Evolutionary conservation across 2,329 filamentous ascomycete genomes (phyloP).

Genomic region (Didymella glomerata): DNA sequence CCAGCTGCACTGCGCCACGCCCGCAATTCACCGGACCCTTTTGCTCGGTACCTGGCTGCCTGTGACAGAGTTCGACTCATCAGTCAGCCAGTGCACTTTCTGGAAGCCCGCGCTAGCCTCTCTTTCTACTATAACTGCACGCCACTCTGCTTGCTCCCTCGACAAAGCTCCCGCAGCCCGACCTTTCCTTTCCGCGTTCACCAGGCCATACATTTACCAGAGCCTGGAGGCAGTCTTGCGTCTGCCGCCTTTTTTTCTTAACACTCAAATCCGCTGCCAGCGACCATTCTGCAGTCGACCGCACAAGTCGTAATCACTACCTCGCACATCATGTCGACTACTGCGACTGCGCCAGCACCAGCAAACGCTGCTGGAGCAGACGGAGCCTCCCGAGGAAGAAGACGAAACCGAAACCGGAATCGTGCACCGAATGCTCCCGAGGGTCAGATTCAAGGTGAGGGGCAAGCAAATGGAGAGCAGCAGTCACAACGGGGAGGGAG

Average conservation of each 20-base stretch:
- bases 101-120: conserved; percentile 15
- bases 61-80: conserved; percentile 26
- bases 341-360: conserved; percentile 26
- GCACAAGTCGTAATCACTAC: conserved; percentile 4
- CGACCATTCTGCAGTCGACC: conserved; percentile 9
- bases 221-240: conserved; percentile 28
- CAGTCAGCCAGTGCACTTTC: conserved; percentile 11
- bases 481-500: conserved; percentile 35
- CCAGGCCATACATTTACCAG: conserved; percentile 42
- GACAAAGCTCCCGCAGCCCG: conserved; percentile 11
- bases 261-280: neutral
- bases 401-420: conserved; percentile 36
- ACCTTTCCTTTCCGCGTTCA: conserved; percentile 32
- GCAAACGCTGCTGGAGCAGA: conserved; percentile 24
- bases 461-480: conserved; percentile 23
- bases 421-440: conserved; percentile 25
- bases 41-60: conserved; percentile 19
- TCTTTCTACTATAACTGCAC: conserved; percentile 24
- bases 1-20: conserved; percentile 23
- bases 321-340: conserved; percentile 34
- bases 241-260: conserved; percentile 10
- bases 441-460: conserved; percentile 27
- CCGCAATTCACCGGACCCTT: conserved; percentile 11
- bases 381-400: conserved; percentile 31
- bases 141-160: conserved; percentile 28